A percentile compares a stretch with the other conserved stretches of the same genome.
These are phyloP conservation scores for Nemania diffusa DNA, from an alignment of 2,329 filamentous ascomycete genomes.

Conservation along the genomic window DNA sequence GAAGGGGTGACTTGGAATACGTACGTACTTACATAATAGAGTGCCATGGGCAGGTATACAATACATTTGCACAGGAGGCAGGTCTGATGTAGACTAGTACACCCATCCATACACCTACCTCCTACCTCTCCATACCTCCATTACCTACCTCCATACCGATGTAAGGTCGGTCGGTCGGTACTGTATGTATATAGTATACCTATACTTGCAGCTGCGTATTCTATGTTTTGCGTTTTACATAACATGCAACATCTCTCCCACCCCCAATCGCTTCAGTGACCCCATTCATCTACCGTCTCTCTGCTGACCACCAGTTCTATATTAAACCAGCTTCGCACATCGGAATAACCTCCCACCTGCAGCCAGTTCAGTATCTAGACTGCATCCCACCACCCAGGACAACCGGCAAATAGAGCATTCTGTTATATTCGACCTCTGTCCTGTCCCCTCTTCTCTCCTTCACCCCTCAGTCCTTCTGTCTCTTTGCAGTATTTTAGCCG, in stretches of 20 bases:
- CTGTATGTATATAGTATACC: too few species aligned
- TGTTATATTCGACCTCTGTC: neutral
- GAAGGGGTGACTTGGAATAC: neutral
- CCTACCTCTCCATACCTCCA: neutral
- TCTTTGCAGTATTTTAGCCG: conserved; percentile 23
- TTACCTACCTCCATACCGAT: too few species aligned
- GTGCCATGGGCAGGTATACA: neutral
- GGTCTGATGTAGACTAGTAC: too few species aligned
- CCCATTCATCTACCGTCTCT: conserved; percentile 1
- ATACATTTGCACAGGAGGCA: neutral
- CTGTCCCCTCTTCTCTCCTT: neutral
- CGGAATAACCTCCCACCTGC: neutral
- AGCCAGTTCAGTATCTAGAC: neutral
- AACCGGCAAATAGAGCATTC: conserved; percentile 8
- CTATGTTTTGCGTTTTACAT: neutral
- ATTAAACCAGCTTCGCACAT: neutral
- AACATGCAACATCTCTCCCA: neutral
- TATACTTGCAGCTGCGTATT: too few species aligned
- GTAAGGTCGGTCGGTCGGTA: too few species aligned
- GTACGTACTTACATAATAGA: neutral
- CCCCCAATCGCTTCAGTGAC: neutral
- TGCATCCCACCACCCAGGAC: neutral
- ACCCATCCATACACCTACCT: too few species aligned
- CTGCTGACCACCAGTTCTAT: conserved; percentile 4
- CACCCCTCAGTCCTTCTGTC: neutral